phyloP scores from a whole-genome alignment of 495 filamentous ascomycete species.

The Talaromyces ruber region DNA sequence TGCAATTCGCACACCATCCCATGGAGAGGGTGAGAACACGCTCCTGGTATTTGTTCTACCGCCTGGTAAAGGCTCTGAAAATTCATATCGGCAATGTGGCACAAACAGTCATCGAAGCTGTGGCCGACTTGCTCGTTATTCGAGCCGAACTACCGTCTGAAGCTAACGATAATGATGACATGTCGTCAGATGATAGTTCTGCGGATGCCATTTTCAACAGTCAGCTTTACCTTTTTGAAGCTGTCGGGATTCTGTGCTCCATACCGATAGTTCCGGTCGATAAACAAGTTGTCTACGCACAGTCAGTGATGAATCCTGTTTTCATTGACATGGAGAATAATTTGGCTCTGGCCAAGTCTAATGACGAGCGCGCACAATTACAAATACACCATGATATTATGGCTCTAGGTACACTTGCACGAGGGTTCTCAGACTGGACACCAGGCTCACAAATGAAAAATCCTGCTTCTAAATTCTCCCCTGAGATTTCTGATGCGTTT shows the following conservation, averaged over 20 bases:
- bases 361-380: constrained; percentile 69
- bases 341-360: constrained; percentile 61
- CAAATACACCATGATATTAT: constrained; percentile 96
- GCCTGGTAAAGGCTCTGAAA: constrained; percentile 83
- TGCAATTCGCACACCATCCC: constrained; percentile 77
- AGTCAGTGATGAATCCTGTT: constrained; percentile 77
- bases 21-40: constrained; percentile 76
- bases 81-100: constrained; percentile 78
- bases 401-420: constrained; percentile 85
- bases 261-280: constrained; percentile 62
- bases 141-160: constrained; percentile 76
- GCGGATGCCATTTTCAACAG: constrained; percentile 82
- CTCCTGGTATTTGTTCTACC: constrained; percentile 94
- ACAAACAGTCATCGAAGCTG: constrained; percentile 80
- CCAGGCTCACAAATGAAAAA: constrained; percentile 44
- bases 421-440: constrained; percentile 82
- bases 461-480: constrained; percentile 45
- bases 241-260: constrained; percentile 83
- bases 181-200: constrained; percentile 82
- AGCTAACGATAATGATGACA: constrained; percentile 72
- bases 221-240: constrained; percentile 90
- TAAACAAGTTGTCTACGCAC: constrained; percentile 75
- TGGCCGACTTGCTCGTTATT: constrained; percentile 81
- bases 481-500: constrained; percentile 74
- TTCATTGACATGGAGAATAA: constrained; percentile 78